phyloP scores from a whole-genome alignment of 257 asterid genomes.

The Solanum arcanum region DNA sequence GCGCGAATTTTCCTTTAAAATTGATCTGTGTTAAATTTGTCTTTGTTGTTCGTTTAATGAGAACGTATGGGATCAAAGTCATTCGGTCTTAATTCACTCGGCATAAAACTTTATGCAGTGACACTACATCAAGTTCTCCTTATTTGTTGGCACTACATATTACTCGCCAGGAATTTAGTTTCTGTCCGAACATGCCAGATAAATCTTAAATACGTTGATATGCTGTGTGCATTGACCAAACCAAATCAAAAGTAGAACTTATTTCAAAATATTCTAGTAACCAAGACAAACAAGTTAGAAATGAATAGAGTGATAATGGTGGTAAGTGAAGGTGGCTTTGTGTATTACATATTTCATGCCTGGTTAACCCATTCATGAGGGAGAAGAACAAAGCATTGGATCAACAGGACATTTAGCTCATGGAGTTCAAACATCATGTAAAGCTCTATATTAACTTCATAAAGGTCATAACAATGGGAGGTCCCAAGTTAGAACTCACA shows the following conservation, averaged over 20 bases:
- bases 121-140: background rate
- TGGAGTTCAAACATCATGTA: background rate
- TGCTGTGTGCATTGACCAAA: background rate
- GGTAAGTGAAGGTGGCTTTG: background rate
- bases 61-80: background rate
- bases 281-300: background rate
- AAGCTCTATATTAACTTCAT: background rate
- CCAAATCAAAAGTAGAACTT: too few species aligned
- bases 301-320: background rate
- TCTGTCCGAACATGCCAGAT: background rate
- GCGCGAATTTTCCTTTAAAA: background rate
- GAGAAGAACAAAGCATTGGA: background rate
- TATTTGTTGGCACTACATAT: background rate
- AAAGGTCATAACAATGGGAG: background rate
- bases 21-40: background rate
- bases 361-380: background rate
- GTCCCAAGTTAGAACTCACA: background rate
- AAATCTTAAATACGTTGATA: background rate
- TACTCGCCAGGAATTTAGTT: background rate
- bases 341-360: background rate
- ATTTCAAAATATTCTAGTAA: too few species aligned
- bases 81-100: background rate
- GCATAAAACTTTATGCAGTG: background rate
- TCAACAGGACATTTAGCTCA: background rate
- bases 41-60: background rate